These are phyloP conservation scores for Hepatocystis sp. DNA, from an alignment of 169 alveolate genomes.

Conservation along the genomic window DNA sequence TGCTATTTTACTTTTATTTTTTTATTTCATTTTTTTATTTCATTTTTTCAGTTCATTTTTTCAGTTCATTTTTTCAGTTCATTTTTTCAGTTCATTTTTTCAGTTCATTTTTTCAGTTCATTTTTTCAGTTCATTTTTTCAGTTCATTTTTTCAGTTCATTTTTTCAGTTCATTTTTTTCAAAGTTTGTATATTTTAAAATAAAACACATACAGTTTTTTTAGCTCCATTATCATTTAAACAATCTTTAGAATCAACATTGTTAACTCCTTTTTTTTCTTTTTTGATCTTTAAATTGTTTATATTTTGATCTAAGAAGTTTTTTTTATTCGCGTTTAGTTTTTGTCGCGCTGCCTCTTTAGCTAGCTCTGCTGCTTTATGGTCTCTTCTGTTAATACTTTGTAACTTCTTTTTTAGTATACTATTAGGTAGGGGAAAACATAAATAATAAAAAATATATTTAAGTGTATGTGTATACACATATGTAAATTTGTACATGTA, in stretches of 20 bases:
- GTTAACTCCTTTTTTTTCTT: slow-evolving; percentile 27
- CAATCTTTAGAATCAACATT: background rate
- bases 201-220: slow-evolving; percentile 10
- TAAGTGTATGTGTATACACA: background rate
- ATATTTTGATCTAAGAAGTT: slow-evolving; percentile 41
- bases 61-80: no score
- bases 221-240: background rate
- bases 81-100: no score
- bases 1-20: no score
- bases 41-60: no score
- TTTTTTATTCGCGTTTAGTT: slow-evolving; percentile 25
- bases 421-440: slow-evolving; percentile 12
- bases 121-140: no score
- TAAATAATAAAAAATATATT: background rate
- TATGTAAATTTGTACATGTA: background rate
- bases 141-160: no score
- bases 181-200: background rate
- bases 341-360: slow-evolving; percentile 12
- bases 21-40: no score
- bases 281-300: slow-evolving; percentile 37
- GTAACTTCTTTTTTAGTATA: slow-evolving; percentile 37
- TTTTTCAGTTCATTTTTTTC: no score
- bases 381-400: slow-evolving; percentile 44
- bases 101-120: no score
- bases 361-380: slow-evolving; percentile 3